A percentile compares a stretch with the other conserved stretches of the same genome.
Evolutionary conservation across 192 early-diverging fungal species (phyloP).

Genomic region (Coemansia nantahalensis): DNA sequence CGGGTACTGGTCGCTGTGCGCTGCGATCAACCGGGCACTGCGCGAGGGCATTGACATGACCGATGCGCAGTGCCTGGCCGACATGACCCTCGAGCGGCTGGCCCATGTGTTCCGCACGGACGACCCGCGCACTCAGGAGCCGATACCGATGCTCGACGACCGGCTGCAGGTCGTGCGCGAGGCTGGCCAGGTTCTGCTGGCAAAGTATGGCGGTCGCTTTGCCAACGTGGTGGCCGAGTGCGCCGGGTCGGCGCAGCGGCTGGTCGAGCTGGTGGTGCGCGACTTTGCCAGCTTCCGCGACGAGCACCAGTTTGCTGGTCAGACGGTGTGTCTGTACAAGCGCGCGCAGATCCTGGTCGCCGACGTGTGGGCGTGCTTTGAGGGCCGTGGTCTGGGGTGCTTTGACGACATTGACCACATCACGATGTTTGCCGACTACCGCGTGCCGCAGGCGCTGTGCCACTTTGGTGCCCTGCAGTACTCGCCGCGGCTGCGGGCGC

Average conservation of each 20-base stretch:
- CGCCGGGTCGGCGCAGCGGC: slow-evolving; percentile 53
- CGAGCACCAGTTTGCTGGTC: slow-evolving; percentile 56
- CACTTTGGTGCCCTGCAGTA: slow-evolving; percentile 69
- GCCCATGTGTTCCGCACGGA: slow-evolving; percentile 63
- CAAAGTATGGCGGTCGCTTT: slow-evolving; percentile 64
- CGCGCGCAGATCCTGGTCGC: slow-evolving; percentile 83
- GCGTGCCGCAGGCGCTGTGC: slow-evolving; percentile 71
- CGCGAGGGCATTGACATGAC: slow-evolving; percentile 62
- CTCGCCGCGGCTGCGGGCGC: slow-evolving; percentile 55
- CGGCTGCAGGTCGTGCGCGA: slow-evolving; percentile 62
- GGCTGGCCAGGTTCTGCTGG: slow-evolving; percentile 64
- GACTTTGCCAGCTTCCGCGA: slow-evolving; percentile 70
- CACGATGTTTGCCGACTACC: slow-evolving; percentile 92
- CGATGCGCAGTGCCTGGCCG: slow-evolving; percentile 54
- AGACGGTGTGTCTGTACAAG: slow-evolving; percentile 67
- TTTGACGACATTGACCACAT: slow-evolving; percentile 76
- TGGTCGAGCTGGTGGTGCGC: slow-evolving; percentile 58
- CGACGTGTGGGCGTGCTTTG: slow-evolving; percentile 86
- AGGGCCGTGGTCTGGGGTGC: slow-evolving; percentile 57
- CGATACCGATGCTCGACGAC: slow-evolving; percentile 61
- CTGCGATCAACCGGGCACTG: slow-evolving; percentile 68
- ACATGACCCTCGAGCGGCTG: slow-evolving; percentile 44
- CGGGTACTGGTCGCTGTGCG: slow-evolving; percentile 84
- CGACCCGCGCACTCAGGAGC: slow-evolving; percentile 39
- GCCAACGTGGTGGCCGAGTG: slow-evolving; percentile 55